Evolutionary conservation across 192 early-diverging fungal species (phyloP).

Genomic region (Ambispora gerdemannii): DNA sequence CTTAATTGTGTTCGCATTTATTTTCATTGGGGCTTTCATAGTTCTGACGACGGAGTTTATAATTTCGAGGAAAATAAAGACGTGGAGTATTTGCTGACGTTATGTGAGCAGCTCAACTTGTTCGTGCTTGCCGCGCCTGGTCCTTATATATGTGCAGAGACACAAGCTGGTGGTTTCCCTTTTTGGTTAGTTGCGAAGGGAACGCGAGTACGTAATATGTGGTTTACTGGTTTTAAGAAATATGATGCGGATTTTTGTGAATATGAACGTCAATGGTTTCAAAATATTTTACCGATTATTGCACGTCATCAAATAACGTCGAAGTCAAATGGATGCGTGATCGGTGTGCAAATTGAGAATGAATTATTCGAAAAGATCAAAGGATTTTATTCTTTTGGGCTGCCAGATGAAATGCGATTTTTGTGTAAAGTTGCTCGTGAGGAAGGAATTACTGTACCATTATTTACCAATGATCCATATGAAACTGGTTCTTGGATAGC

Average conservation of each 20-base stretch:
- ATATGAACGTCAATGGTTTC: slow-evolving; percentile 73
- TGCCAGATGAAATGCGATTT: slow-evolving; percentile 78
- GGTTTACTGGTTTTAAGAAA: slow-evolving; percentile 58
- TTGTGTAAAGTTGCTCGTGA: slow-evolving; percentile 74
- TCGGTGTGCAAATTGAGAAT: slow-evolving; percentile 82
- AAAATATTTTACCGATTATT: slow-evolving; percentile 71
- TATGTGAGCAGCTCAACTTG: slow-evolving; percentile 72
- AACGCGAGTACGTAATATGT: slow-evolving; percentile 70
- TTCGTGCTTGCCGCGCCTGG: slow-evolving; percentile 82
- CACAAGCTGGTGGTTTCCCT: slow-evolving; percentile 71
- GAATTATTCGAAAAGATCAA: slow-evolving; percentile 61
- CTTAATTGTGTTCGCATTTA: slow-evolving; percentile 82
- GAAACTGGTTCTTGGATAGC: slow-evolving; percentile 65
- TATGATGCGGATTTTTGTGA: slow-evolving; percentile 69
- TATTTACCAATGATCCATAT: slow-evolving; percentile 84
- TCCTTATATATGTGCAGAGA: slow-evolving; percentile 80
- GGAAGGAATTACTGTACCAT: slow-evolving; percentile 70
- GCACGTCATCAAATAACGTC: slow-evolving; percentile 73
- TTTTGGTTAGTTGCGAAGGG: slow-evolving; percentile 76
- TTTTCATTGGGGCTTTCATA: slow-evolving; percentile 88
- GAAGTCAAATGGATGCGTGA: slow-evolving; percentile 62
- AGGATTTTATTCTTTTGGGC: slow-evolving; percentile 63
- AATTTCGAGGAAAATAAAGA: slow-evolving; percentile 72
- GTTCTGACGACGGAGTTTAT: slow-evolving; percentile 69
- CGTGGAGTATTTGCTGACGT: slow-evolving; percentile 62